These are phyloP conservation scores for Ascocoryne sarcoides DNA, from an alignment of 2,329 filamentous ascomycete species.

Conservation along the genomic window DNA sequence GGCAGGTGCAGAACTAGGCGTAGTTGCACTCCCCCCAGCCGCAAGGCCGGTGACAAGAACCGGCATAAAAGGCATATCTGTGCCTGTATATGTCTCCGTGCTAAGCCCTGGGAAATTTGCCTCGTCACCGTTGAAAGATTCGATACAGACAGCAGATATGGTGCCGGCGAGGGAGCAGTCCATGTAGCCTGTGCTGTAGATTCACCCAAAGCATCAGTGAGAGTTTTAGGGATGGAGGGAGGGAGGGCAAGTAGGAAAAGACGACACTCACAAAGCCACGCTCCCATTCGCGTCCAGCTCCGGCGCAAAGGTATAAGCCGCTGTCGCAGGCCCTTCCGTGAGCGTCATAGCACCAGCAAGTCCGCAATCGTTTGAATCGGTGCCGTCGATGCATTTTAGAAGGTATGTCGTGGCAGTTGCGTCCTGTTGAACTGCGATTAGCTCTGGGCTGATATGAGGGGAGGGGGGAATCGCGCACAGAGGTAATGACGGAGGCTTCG, in stretches of 20 bases:
- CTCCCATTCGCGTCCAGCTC: constrained; percentile 6
- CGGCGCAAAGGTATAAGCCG: constrained; percentile 11
- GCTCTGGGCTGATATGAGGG: too few relatives aligned
- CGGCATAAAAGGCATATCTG: constrained; percentile 12
- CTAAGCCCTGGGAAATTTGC: constrained; percentile 15
- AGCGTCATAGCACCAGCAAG: constrained; percentile 9
- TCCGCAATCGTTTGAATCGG: constrained; percentile 9
- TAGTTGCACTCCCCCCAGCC: constrained; percentile 2
- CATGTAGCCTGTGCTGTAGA: constrained; percentile 10
- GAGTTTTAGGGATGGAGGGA: not conserved
- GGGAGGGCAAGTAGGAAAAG: not conserved
- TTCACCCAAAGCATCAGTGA: too few relatives aligned
- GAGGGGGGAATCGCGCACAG: constrained; percentile 7
- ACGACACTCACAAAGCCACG: constrained; percentile 10
- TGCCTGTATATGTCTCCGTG: constrained; percentile 12
- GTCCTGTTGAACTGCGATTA: constrained; percentile 10
- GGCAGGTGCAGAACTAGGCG: not conserved
- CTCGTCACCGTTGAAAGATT: constrained; percentile 13
- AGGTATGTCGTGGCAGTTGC: constrained; percentile 18
- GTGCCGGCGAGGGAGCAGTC: constrained; percentile 17
- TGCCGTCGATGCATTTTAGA: constrained; percentile 9
- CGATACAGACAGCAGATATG: constrained; percentile 15
- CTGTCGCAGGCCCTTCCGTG: constrained; percentile 14
- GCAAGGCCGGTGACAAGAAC: constrained; percentile 12
- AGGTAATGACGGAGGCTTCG: constrained; percentile 13